Base-by-base conservation (phyloP, 208 protist genomes). In the Crithidia mellificae region DNA sequence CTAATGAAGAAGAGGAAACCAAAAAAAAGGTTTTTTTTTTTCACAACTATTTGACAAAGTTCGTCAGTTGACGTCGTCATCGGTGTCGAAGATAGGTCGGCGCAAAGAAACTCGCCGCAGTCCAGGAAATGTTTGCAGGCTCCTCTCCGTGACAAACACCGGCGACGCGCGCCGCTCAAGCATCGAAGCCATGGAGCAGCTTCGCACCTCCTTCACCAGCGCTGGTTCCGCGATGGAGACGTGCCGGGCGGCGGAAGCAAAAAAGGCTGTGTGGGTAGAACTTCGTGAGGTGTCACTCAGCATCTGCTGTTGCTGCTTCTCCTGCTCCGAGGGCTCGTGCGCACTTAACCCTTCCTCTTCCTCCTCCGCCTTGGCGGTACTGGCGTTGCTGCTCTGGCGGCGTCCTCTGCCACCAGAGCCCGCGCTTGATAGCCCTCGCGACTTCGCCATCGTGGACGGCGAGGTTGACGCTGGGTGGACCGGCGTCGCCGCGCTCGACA, bases 51-150 rank as follows among this genome's bases (percentile, higher is more conserved):
- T n/a, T n/a, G n/a, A n/a, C n/a, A n/a, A n/a, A n/a, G n/a, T n/a
- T 24, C 27, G 22, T 22, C 15, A 70, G 11, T 19, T 14, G 11
- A 1, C 24, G 36, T 41, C 25, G 5, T 65, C 49, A 39, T 65
- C 55, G 4, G 6, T 34, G 56, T 65, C 38, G 20, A 53, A 63
- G 0, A 72, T 29, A 6, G 57, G 55, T 0, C 51, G 36, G 19
- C 30, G 46, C 30, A 51, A 39, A 12, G 55, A 72, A 17, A 72
- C 57, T 0, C 66, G 57, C 3, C 57, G 58, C 46, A 25, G n/a
- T 9, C 46, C 59, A 30, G 59, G 46, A 41, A 65, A 55, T 9
- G 19, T 55, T 19, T 25, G 30, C 29, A 34, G 19, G 15, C 58
- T 41, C 1, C 43, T 36, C 7, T 11, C 47, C 3, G 0, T 20